Base-by-base conservation (phyloP, 1,284 basidiomycete species). In the Marasmius fiardii region DNA sequence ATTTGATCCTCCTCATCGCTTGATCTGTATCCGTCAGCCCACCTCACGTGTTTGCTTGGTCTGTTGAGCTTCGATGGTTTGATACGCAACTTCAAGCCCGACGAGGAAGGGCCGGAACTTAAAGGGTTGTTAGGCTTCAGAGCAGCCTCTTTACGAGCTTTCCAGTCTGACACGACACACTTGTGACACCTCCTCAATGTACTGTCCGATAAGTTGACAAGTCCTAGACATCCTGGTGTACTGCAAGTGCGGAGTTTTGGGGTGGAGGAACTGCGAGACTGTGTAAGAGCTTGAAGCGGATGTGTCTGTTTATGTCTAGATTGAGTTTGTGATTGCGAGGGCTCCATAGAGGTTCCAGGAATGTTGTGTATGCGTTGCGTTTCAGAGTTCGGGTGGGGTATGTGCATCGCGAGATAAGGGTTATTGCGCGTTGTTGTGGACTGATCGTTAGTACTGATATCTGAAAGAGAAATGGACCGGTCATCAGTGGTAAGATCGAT, bases 11-110 rank as follows among this genome's bases (percentile, higher is more conserved):
- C 16, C 24, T 31, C 47, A 4, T 49, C 47, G 26, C 14, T 20
- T 2, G 47, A 18, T 18, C 14, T 49, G 20, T 49, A 58, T 21
- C 57, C 53, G 49, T 58, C 57, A 20, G 54, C 54, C 57, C 57
- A 58, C 18, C 43, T 52, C n/a, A 58, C 57, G 20, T 53, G 51
- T 33, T 53, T 55, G 21, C 44, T 41, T 48, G 7, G 51, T 49
- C 18, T 16, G 21, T 14, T 28, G 7, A 33, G 4, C 33, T 24
- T n/a, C n/a, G 7, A n/a, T 33, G 21, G 18, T 31, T 49, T 23
- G 18, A 18, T 34, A 14, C 14, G 28, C 26, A 49, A n/a, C 11
- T 3, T 21, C 21, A 21, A 7, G 31, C 14, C 10, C n/a, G 28
- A 24, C n/a, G 35, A 7, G 37, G 18, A 37, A n/a, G 34, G 11